phyloP scores from a whole-genome alignment of 192 early-diverging fungal species.

The Rhizophagus sp. region DNA sequence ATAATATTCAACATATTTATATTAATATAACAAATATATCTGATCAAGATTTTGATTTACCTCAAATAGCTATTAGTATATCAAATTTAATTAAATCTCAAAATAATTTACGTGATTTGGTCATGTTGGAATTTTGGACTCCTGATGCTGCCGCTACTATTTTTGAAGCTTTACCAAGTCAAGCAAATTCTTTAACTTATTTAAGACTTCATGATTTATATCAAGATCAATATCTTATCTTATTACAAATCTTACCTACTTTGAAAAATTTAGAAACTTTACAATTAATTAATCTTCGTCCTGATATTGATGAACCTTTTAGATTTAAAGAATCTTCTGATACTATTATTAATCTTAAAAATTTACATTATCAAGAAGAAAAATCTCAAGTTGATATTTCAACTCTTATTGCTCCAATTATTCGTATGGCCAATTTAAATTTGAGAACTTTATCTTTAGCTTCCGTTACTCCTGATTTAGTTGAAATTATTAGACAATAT shows the following conservation, averaged over 20 bases:
- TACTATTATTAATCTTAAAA: background rate
- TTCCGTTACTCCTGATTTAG: background rate
- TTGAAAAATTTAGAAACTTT: conserved; percentile 5
- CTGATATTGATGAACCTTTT: background rate
- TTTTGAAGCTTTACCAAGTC: conserved; percentile 6
- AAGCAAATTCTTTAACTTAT: conserved; percentile 4
- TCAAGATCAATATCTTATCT: background rate
- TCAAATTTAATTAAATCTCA: conserved; percentile 4
- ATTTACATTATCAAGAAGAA: conserved; percentile 16
- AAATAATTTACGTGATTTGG: background rate
- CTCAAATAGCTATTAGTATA: background rate
- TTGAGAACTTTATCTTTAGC: background rate
- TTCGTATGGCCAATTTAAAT: background rate
- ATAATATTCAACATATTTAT: conserved; percentile 23
- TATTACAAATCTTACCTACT: conserved; percentile 8
- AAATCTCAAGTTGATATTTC: background rate
- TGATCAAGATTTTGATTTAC: background rate
- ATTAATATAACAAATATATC: background rate
- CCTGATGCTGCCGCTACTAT: background rate
- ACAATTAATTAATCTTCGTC: background rate
- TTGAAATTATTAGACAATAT: background rate
- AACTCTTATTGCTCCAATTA: background rate
- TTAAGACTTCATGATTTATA: conserved; percentile 4
- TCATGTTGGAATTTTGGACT: conserved; percentile 2
- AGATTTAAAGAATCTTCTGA: background rate